Evolutionary conservation across 2,329 filamentous ascomycete genomes (phyloP).

Genomic region (Fusarium poae): DNA sequence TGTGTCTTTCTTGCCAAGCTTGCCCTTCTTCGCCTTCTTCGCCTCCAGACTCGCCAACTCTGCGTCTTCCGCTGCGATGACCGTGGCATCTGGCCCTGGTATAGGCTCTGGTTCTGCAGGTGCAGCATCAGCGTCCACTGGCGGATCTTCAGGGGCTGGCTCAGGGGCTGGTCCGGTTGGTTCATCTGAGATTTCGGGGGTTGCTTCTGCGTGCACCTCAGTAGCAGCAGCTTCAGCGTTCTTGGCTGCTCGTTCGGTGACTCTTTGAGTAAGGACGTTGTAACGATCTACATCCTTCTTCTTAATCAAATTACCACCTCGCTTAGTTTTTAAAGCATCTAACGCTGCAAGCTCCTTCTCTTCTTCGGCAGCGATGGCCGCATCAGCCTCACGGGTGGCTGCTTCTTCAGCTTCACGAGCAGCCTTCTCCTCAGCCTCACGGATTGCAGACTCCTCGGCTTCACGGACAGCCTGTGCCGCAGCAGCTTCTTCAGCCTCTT

Average conservation of each 20-base stretch:
- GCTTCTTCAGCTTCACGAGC: constrained; percentile 33
- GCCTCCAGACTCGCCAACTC: constrained; percentile 39
- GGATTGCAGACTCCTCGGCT: constrained; percentile 47
- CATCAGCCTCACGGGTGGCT: constrained; percentile 48
- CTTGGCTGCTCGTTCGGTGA: constrained; percentile 44
- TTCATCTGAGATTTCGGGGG: constrained; percentile 36
- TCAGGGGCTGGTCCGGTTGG: constrained; percentile 30
- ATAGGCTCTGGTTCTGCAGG: constrained; percentile 14
- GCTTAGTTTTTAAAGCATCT: constrained; percentile 43
- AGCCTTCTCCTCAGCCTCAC: constrained; percentile 35
- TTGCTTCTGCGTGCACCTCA: constrained; percentile 17
- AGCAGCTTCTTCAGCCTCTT: constrained; percentile 39
- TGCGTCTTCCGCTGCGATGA: constrained; percentile 40
- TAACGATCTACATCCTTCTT: constrained; percentile 44
- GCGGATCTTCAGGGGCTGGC: constrained; percentile 14
- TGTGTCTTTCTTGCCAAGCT: constrained; percentile 42
- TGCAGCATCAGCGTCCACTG: constrained; percentile 22
- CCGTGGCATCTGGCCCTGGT: constrained; percentile 33
- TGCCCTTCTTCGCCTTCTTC: constrained; percentile 44
- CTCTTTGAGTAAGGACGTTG: constrained; percentile 34
- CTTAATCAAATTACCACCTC: constrained; percentile 42
- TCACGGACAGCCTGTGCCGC: constrained; percentile 35
- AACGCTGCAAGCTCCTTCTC: constrained; percentile 46
- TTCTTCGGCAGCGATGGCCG: constrained; percentile 45
- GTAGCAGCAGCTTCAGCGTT: constrained; percentile 47